Conservation (phyloP, 129 eudicot species). For the Oenanthe sinensis region DNA sequence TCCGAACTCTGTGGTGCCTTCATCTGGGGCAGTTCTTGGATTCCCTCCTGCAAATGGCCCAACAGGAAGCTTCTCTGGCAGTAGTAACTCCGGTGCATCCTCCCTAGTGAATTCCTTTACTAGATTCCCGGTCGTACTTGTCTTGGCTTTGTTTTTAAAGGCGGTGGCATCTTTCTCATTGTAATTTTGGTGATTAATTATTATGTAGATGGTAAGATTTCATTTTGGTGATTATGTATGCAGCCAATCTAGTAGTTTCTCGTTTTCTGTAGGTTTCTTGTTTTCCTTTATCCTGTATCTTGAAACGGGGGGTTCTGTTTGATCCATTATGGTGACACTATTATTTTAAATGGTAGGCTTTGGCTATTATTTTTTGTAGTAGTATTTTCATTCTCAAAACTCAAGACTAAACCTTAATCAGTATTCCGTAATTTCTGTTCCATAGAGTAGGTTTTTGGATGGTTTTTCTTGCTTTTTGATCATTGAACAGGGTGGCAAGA, state of each 20-base stretch:
- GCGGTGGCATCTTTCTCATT: slow-evolving; percentile 20
- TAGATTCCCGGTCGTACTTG: slow-evolving; percentile 25
- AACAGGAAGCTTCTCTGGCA: slow-evolving; percentile 37
- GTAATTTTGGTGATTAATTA: slow-evolving; percentile 15
- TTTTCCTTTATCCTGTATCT: neutral
- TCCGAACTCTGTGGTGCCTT: slow-evolving; percentile 56
- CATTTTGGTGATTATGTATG: slow-evolving; percentile 10
- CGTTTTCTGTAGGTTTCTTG: neutral
- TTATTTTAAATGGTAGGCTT: neutral
- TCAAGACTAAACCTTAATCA: no score
- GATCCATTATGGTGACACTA: neutral
- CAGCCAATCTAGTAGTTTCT: neutral
- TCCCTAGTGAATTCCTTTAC: slow-evolving; percentile 30
- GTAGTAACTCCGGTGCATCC: slow-evolving; percentile 41
- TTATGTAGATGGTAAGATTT: neutral
- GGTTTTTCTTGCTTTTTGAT: neutral
- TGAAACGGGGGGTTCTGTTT: neutral
- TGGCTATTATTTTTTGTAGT: neutral
- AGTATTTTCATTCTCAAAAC: no score
- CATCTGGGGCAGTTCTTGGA: slow-evolving; percentile 37
- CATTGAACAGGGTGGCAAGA: neutral
- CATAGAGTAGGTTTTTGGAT: neutral
- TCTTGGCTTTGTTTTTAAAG: slow-evolving; percentile 30
- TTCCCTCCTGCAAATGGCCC: slow-evolving; percentile 67
- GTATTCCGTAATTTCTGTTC: neutral